Percentiles rank a stretch among this genome's conserved stretches.
phyloP scores from a whole-genome alignment of 139 green algal genomes.

The Pseudopediastrum boryanum region DNA sequence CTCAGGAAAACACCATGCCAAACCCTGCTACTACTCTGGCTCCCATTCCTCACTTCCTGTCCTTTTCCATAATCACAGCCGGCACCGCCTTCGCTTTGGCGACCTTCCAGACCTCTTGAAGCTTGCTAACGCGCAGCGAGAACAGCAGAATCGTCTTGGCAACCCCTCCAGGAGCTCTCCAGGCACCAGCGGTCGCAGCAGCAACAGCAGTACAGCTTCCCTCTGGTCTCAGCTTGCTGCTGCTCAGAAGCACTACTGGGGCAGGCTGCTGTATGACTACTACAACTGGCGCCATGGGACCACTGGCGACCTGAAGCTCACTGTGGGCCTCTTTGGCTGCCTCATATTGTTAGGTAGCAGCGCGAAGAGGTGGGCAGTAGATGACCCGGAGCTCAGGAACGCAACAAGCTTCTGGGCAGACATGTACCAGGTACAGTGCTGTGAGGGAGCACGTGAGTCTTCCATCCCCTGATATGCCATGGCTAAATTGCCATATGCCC shows the following conservation, averaged over 20 bases:
- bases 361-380: not conserved
- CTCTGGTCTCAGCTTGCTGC: not conserved
- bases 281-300: constrained; percentile 30
- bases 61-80: no score
- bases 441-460: not conserved
- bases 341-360: not conserved
- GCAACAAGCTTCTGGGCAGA: not conserved
- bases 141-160: no score
- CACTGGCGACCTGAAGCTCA: constrained; percentile 16
- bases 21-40: no score
- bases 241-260: not conserved
- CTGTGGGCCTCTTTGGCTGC: not conserved
- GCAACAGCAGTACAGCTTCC: no score
- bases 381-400: not conserved
- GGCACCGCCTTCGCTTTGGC: no score
- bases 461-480: not conserved
- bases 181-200: no score
- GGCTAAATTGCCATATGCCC: not conserved
- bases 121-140: no score
- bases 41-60: no score
- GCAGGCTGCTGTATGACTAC: constrained; percentile 9
- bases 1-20: no score
- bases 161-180: no score
- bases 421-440: constrained; percentile 9
- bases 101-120: no score